Conservation (phyloP, 1,139 yeast genomes). For the Yamadazyma sp. region DNA sequence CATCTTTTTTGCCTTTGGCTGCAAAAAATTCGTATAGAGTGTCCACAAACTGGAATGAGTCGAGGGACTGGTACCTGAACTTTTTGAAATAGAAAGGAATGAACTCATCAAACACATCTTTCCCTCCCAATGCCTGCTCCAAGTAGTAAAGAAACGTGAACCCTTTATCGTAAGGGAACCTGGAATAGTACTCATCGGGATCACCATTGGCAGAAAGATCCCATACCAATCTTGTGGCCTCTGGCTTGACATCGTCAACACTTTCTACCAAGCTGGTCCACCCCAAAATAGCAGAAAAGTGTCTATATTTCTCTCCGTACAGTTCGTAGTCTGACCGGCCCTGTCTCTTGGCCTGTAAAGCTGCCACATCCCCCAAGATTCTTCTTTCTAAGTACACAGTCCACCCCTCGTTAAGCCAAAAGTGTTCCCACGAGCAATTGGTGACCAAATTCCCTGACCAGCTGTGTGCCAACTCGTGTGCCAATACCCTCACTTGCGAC, state of each 20-base stretch:
- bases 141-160: slow-evolving; percentile 32
- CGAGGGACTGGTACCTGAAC: slow-evolving; percentile 31
- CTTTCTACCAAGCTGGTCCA: slow-evolving; percentile 30
- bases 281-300: slow-evolving; percentile 31
- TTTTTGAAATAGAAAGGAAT: slow-evolving; percentile 33
- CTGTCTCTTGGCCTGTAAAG: slow-evolving; percentile 21
- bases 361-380: slow-evolving; percentile 32
- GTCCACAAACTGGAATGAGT: slow-evolving; percentile 30
- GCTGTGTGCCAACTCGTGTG: slow-evolving; percentile 41
- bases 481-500: slow-evolving; percentile 36
- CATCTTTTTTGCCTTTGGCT: slow-evolving; percentile 75
- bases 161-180: slow-evolving; percentile 39
- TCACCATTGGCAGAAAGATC: slow-evolving; percentile 24
- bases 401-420: slow-evolving; percentile 44
- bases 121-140: slow-evolving; percentile 29
- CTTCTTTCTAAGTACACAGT: slow-evolving; percentile 38
- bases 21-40: slow-evolving; percentile 30
- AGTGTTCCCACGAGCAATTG: slow-evolving; percentile 38
- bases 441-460: slow-evolving; percentile 42
- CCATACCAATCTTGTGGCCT: slow-evolving; percentile 29
- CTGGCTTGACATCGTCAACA: slow-evolving; percentile 19
- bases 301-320: slow-evolving; percentile 32
- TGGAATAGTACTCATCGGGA: slow-evolving; percentile 38
- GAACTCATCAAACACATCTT: slow-evolving; percentile 28
- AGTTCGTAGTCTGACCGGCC: slow-evolving; percentile 21